These are phyloP conservation scores for Penicillium diatomitis DNA, from an alignment of 495 filamentous ascomycete species.

Conservation along the genomic window DNA sequence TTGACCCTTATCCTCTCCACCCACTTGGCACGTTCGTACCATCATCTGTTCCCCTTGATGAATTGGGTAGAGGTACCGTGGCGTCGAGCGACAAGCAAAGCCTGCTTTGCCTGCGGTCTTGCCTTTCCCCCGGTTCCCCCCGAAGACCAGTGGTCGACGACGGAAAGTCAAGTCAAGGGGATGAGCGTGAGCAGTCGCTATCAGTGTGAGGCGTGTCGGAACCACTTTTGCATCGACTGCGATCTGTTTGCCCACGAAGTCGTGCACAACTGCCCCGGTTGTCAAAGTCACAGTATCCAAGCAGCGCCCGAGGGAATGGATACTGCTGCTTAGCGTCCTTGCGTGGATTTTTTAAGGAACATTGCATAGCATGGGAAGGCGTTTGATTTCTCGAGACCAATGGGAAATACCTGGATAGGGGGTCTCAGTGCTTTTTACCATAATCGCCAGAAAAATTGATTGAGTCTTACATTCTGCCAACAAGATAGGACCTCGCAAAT, in stretches of 20 bases:
- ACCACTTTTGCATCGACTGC: conserved; percentile 96
- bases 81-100: conserved; percentile 49
- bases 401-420: neutral
- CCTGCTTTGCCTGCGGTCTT: conserved; percentile 43
- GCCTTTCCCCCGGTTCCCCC: conserved; percentile 42
- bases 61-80: conserved; percentile 90
- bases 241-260: conserved; percentile 91
- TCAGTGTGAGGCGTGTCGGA: conserved; percentile 70
- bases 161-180: conserved; percentile 40
- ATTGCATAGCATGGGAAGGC: conserved; percentile 13
- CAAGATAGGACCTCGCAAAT: too few relatives aligned
- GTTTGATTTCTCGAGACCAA: conserved; percentile 2
- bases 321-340: conserved; percentile 12
- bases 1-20: conserved; percentile 95
- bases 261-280: conserved; percentile 91
- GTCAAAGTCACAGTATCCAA: conserved; percentile 50
- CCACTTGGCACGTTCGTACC: conserved; percentile 87
- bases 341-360: conserved; percentile 1
- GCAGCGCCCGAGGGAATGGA: conserved; percentile 22
- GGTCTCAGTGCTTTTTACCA: neutral
- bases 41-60: conserved; percentile 85
- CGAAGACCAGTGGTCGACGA: conserved; percentile 25
- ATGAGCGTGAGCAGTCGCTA: conserved; percentile 84
- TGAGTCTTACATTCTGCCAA: too few relatives aligned
- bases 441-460: neutral